Evolutionary conservation across 805 yeast species (phyloP), one percentile per base, ranked within the genome.

Genomic region (Kockiozyma suomiensis): DNA sequence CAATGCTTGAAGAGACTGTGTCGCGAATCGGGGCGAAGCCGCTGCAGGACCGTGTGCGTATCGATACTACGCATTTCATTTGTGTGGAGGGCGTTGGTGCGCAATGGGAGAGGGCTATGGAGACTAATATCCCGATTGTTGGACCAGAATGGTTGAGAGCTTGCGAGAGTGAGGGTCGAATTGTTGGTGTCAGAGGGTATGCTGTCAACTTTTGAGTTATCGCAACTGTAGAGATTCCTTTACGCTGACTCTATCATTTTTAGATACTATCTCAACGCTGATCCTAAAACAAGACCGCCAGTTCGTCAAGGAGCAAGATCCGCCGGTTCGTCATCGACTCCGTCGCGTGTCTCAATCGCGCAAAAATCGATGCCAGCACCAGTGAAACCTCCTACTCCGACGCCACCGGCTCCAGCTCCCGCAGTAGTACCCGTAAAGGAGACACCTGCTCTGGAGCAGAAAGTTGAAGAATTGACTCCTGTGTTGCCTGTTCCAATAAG

Each of bases 121-220:
- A 87, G 54, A 82, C 84, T 77, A 94, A 91, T 71, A 90, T 94
- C 57, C 99, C 99, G 1, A 83, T 94, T 41, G 92, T 94, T 28
- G 82, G 96, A 73, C 98, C 99, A 0, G 97, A 94, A 72, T 94
- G 98, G 98, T 78, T 94, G 58, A 87, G 88, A 73, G 97, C 97
- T 0, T 94, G 98, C 76, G 96, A 89, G 68, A 73, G 81, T 45
- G 97, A 92, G 40, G 83, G 94, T 68, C 78, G 97, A 70, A 85
- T 94, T 57, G 96, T 92, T 45, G 97, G 98, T 28, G 99, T 94
- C 15, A 81, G 96, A 69, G 90, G 90, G 66, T 90, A 87, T 68
- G 28, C 35, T 28, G 21, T n/a, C n/a, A n/a, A n/a, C n/a, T n/a
- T n/a, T n/a, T n/a, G n/a, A n/a, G n/a, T n/a, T n/a, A n/a, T n/a